Conservation (phyloP, 371 early-diverging fungal genomes). For the Mortierella sp. region DNA sequence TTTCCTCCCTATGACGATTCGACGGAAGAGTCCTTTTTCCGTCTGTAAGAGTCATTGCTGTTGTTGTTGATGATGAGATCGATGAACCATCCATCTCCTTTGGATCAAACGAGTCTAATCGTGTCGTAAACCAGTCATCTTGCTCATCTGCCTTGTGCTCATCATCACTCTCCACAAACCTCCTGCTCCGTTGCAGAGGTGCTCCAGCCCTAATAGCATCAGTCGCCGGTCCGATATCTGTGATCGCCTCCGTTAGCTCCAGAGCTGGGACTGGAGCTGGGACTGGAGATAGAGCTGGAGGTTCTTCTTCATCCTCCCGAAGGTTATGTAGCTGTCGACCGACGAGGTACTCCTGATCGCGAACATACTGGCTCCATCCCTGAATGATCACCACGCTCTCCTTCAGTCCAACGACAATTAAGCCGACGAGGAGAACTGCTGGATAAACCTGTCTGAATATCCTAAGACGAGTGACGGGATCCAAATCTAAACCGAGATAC, state of each 20-base stretch:
- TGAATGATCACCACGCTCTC: slow-evolving; percentile 56
- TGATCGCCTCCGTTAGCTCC: background rate
- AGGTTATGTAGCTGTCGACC: slow-evolving; percentile 77
- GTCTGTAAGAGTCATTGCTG: too few relatives aligned
- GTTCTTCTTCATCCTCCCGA: slow-evolving; percentile 43
- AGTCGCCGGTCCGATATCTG: background rate
- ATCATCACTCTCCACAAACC: too few relatives aligned
- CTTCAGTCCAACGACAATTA: slow-evolving; percentile 48
- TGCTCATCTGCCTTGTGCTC: background rate
- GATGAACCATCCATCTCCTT: background rate
- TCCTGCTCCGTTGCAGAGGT: too few relatives aligned
- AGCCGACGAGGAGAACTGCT: slow-evolving; percentile 31
- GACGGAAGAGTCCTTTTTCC: too few relatives aligned
- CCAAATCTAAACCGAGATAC: background rate
- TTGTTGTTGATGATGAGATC: slow-evolving; percentile 5
- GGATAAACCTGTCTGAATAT: slow-evolving; percentile 60
- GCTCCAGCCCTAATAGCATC: background rate
- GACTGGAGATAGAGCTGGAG: background rate
- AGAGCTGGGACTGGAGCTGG: background rate
- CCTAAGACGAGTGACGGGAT: slow-evolving; percentile 31
- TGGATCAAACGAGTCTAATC: background rate
- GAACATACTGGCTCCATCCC: slow-evolving; percentile 65
- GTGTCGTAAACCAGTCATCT: background rate
- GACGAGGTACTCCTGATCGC: slow-evolving; percentile 77
- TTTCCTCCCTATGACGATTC: slow-evolving; percentile 2